phyloP scores from a whole-genome alignment of 805 yeast genomes.

The Hanseniaspora occidentalis region DNA sequence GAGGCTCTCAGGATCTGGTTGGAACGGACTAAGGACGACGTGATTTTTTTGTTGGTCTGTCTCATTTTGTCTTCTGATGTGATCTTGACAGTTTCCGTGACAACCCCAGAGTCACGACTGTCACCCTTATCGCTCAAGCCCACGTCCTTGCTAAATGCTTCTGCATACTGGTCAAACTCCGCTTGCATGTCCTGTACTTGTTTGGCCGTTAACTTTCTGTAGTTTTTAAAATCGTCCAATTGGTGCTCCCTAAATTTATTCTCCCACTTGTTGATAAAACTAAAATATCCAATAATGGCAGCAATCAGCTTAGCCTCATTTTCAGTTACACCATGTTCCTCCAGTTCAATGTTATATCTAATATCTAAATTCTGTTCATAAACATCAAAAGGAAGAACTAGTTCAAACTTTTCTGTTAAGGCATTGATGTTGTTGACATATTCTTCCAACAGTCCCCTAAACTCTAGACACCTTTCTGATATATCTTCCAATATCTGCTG shows the following conservation, averaged over 20 bases:
- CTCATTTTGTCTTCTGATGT: slow-evolving; percentile 19
- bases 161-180: background rate
- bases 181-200: background rate
- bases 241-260: background rate
- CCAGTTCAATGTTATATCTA: too few relatives aligned
- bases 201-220: background rate
- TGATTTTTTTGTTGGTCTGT: slow-evolving; percentile 18
- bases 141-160: background rate
- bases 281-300: background rate
- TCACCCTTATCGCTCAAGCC: background rate
- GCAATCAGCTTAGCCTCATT: background rate
- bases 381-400: background rate
- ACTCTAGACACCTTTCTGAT: background rate
- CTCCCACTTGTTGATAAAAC: background rate
- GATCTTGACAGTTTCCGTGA: slow-evolving; percentile 1
- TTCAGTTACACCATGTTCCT: too few relatives aligned
- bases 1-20: slow-evolving; percentile 23
- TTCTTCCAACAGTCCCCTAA: background rate
- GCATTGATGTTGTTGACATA: background rate
- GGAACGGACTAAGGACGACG: slow-evolving; percentile 20
- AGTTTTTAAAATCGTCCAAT: background rate
- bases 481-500: background rate
- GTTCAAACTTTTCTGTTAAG: background rate
- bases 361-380: background rate
- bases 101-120: background rate